Base-by-base conservation (phyloP, 2,329 filamentous ascomycete genomes). In the Aureobasidium sp. region DNA sequence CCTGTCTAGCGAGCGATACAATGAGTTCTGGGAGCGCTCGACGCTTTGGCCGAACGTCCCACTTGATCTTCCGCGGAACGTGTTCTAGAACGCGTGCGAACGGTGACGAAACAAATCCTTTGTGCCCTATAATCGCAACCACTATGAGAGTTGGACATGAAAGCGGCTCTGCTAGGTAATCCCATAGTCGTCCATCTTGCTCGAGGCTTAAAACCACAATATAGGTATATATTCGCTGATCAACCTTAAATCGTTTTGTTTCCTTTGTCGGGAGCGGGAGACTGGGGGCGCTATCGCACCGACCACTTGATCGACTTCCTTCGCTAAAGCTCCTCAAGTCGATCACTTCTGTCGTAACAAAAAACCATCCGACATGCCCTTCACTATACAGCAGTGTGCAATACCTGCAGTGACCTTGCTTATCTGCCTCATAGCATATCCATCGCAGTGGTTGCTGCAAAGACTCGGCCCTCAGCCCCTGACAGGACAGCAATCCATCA, bases 371-470 rank as follows among this genome's bases (percentile, higher is more conserved):
- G 13, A 12, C 59, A 61, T 61, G 59, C 39, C 59, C 20, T 27
- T 44, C 27, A 50, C 47, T 8, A 32, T 72, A n/a, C 70, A 70
- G 59, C 66, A 67, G 39, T 77, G 91, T 57, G 87, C 87, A 63
- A 83, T 92, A n/a, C 87, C 88, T 15, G 82, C 79, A 63, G 87
- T 89, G 48, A 85, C 84, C 66, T 61, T 79, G 8, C 76, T 93
- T 15, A 88, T 92, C 63, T 71, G 76, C 59, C 89, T 91, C 71
- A 81, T 92, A 3, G 83, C 84, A 64, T 90, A 88, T 76, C 82
- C 83, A 53, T 88, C 89, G 5, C 90, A 93, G 75, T 82, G 80
- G 71, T 78, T 93, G 51, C 89, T 93, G 72, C 74, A 81, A 67
- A 75, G 73, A 62, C 71, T 83, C 64, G 80, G 84, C 37, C 79